These are phyloP conservation scores for Lentinula detonsa DNA, from an alignment of 768 basidiomycete species.

Conservation along the genomic window DNA sequence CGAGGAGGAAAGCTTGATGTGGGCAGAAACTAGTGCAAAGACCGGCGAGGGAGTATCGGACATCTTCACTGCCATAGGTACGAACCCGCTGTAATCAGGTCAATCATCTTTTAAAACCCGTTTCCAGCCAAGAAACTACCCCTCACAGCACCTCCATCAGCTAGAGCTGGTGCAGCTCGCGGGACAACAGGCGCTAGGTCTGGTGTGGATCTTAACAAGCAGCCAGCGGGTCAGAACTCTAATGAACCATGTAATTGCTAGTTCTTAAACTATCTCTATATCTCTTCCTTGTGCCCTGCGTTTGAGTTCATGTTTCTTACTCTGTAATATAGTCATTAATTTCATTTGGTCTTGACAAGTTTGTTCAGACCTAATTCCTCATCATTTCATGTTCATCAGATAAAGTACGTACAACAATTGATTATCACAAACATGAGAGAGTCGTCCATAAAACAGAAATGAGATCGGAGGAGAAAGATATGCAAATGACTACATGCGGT, in stretches of 20 bases:
- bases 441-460: background rate
- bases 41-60: conserved; percentile 80
- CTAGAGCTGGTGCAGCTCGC: conserved; percentile 48
- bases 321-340: background rate
- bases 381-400: conserved; percentile 4
- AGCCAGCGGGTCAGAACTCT: conserved; percentile 42
- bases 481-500: too few relatives aligned
- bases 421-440: background rate
- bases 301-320: background rate
- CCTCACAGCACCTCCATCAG: conserved; percentile 64
- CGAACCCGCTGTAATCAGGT: conserved; percentile 16
- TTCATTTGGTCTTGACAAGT: background rate
- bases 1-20: conserved; percentile 88
- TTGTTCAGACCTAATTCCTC: conserved; percentile 3
- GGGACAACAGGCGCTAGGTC: conserved; percentile 47
- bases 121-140: conserved; percentile 81
- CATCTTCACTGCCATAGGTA: conserved; percentile 83
- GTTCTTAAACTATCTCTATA: conserved; percentile 7
- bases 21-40: conserved; percentile 91
- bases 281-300: conserved; percentile 12
- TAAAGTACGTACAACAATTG: background rate
- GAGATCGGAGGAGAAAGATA: too few relatives aligned
- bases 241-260: conserved; percentile 78
- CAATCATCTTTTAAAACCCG: conserved; percentile 8
- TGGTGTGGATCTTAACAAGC: conserved; percentile 81